A percentile compares a stretch with the other conserved stretches of the same genome.
These are phyloP conservation scores for Epichloe bromicola DNA, from an alignment of 2,329 filamentous ascomycete species.

Conservation along the genomic window DNA sequence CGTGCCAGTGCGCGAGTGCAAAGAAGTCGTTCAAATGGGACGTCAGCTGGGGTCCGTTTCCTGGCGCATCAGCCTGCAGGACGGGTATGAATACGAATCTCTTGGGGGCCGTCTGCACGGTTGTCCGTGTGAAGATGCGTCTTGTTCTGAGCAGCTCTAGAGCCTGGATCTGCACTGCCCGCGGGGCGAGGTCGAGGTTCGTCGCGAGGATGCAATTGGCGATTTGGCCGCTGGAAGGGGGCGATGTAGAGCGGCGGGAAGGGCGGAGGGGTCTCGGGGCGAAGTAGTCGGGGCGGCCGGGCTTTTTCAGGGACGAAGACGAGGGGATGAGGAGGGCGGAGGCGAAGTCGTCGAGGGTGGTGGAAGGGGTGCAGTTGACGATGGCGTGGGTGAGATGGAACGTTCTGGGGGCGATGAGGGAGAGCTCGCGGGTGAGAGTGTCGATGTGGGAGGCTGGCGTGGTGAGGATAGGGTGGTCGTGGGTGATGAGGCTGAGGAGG, in stretches of 20 bases:
- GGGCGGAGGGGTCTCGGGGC: constrained; percentile 11
- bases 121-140: constrained; percentile 63
- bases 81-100: constrained; percentile 71
- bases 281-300: constrained; percentile 19
- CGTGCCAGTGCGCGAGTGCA: constrained; percentile 78
- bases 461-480: constrained; percentile 82
- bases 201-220: constrained; percentile 75
- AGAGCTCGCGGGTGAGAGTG: constrained; percentile 60
- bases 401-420: constrained; percentile 53
- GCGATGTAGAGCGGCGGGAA: constrained; percentile 14
- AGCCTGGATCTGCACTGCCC: constrained; percentile 70
- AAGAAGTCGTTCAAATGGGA: constrained; percentile 66
- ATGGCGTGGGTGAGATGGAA: constrained; percentile 62
- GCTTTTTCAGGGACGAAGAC: constrained; percentile 8
- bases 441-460: constrained; percentile 49
- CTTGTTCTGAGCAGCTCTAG: constrained; percentile 66
- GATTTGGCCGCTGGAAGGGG: constrained; percentile 33
- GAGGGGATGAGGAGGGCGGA: constrained; percentile 46
- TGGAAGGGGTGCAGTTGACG: constrained; percentile 59
- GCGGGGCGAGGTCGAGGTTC: constrained; percentile 61
- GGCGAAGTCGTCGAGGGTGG: constrained; percentile 71
- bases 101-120: constrained; percentile 60
- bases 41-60: constrained; percentile 33
- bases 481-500: constrained; percentile 65
- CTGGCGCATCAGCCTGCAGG: constrained; percentile 36